Evolutionary conservation across 257 asterid genomes (phyloP).

Genomic region (Solanum phureja): DNA sequence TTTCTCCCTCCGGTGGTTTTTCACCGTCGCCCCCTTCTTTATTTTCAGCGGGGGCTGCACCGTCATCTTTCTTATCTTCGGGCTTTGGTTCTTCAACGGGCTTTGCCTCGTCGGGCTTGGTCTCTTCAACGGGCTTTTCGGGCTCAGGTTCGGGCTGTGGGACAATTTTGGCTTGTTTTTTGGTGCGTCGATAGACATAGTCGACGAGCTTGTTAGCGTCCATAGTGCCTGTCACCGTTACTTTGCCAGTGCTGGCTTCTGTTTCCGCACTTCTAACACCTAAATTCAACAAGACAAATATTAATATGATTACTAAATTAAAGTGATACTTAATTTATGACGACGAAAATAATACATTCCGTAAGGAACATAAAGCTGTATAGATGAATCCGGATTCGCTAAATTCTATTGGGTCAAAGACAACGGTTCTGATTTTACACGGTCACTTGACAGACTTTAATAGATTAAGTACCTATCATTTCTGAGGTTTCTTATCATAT

Average conservation of each 20-base stretch:
- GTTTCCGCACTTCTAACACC: constrained; percentile 85
- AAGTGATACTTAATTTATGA: background rate
- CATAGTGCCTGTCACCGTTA: constrained; percentile 86
- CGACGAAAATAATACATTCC: background rate
- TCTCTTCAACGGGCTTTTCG: constrained; percentile 28
- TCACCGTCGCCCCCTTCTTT: constrained; percentile 5
- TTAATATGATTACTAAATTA: too few species aligned
- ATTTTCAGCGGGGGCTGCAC: constrained; percentile 6
- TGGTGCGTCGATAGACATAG: constrained; percentile 80
- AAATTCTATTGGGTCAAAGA: background rate
- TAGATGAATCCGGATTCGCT: background rate
- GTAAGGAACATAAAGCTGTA: background rate
- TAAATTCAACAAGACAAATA: background rate
- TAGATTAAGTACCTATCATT: background rate
- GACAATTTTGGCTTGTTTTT: constrained; percentile 78
- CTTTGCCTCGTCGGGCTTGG: constrained; percentile 24
- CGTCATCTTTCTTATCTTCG: constrained; percentile 25
- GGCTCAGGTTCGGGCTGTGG: constrained; percentile 68
- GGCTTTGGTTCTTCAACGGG: constrained; percentile 32
- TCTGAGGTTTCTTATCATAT: background rate
- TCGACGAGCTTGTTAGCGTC: constrained; percentile 69
- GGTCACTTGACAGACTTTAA: background rate
- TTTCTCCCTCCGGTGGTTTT: constrained; percentile 25
- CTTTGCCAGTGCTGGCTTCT: constrained; percentile 56
- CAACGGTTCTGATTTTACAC: background rate